These are phyloP conservation scores for Annulohypoxylon nitens DNA, from an alignment of 495 filamentous ascomycete species.

Conservation along the genomic window DNA sequence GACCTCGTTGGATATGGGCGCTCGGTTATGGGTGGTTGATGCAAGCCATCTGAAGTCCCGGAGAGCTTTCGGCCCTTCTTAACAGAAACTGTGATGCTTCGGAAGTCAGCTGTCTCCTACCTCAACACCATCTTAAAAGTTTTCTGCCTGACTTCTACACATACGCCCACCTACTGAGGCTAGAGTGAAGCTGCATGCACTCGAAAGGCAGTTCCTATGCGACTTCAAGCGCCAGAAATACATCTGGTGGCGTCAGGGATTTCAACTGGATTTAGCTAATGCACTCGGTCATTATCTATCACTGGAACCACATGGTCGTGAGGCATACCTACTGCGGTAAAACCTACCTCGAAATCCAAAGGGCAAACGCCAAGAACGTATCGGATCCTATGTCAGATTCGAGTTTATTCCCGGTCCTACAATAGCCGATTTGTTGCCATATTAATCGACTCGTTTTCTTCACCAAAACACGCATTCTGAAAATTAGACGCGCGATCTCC, in stretches of 20 bases:
- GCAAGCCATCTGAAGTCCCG: conserved; percentile 1
- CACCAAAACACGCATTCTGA: not conserved
- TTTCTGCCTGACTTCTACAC: not conserved
- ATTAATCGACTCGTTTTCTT: not conserved
- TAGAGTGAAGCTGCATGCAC: conserved; percentile 9
- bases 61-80: conserved; percentile 31
- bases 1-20: not conserved
- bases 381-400: not conserved
- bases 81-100: not conserved
- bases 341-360: not conserved
- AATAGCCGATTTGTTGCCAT: not conserved
- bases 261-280: conserved; percentile 13
- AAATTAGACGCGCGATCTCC: not conserved
- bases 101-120: conserved; percentile 3
- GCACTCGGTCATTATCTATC: conserved; percentile 22
- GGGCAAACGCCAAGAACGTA: not conserved
- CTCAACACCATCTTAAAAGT: not conserved
- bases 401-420: not conserved
- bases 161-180: conserved; percentile 9
- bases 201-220: conserved; percentile 1
- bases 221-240: conserved; percentile 5
- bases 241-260: conserved; percentile 19
- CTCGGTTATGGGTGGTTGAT: not conserved
- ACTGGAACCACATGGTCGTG: conserved; percentile 5
- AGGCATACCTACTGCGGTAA: not conserved